These are phyloP conservation scores for Catharanthus roseus DNA, from an alignment of 257 asterid genomes.

Conservation along the genomic window DNA sequence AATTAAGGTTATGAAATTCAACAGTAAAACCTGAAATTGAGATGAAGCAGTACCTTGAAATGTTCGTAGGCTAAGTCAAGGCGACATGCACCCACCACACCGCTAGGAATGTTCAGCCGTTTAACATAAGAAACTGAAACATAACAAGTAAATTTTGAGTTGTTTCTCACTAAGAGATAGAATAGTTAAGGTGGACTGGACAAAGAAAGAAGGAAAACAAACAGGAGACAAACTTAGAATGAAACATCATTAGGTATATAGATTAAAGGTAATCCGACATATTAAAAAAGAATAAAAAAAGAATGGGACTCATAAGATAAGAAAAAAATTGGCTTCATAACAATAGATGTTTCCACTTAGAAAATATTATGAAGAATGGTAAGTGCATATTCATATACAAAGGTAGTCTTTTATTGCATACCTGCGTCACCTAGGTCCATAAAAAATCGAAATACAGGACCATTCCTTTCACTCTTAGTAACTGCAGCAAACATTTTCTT, in stretches of 20 bases:
- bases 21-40: slow-evolving; percentile 10
- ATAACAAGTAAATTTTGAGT: slow-evolving; percentile 19
- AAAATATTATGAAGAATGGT: not conserved
- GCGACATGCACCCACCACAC: slow-evolving; percentile 95
- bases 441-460: slow-evolving; percentile 91
- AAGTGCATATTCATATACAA: not conserved
- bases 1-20: not conserved
- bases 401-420: slow-evolving; percentile 15
- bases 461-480: slow-evolving; percentile 73
- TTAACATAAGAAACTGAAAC: slow-evolving; percentile 87
- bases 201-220: not conserved
- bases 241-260: not conserved
- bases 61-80: slow-evolving; percentile 92
- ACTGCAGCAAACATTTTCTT: slow-evolving; percentile 79
- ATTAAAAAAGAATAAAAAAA: not conserved
- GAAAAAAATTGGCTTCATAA: not conserved
- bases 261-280: not conserved
- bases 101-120: slow-evolving; percentile 86
- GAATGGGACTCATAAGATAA: not conserved
- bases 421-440: slow-evolving; percentile 99
- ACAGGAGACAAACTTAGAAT: not conserved
- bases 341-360: not conserved
- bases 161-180: slow-evolving; percentile 12
- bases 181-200: not conserved
- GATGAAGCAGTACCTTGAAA: slow-evolving; percentile 58